Evolutionary conservation across 805 yeast genomes (phyloP), one percentile per base, ranked within the genome.

Genomic region (Wickerhamomyces chaumierensis): DNA sequence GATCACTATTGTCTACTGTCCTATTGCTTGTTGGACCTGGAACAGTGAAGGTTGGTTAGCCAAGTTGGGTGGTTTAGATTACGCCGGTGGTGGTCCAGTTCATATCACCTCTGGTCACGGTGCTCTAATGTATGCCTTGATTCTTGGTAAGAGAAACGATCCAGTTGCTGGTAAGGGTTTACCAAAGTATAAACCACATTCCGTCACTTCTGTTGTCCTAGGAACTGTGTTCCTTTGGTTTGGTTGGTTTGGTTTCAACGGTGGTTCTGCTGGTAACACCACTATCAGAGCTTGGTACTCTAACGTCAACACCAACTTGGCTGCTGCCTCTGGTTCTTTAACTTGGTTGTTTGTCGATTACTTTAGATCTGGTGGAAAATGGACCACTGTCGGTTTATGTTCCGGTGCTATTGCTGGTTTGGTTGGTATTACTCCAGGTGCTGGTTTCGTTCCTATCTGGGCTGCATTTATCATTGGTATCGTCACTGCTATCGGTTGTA

Each of bases 161-260:
- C 84, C 84, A 35, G 69, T 77, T 40, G 69, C 87, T 23, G 66
- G 68, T 33, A 70, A 71, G 38, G 75, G 77, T 47, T 69, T 85
- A 48, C 96, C 96, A 45, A 81, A 81, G 58, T 88, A 87, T 68
- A 85, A 78, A 64, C 97, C 98, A 32, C 96, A 90, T 60, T 81
- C 92, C 18, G 95, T 90, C 31, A 74, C 94, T 8, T 75, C 87
- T 35, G 85, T 87, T 42, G 96, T 88, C 15, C 64, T 92, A 42
- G 98, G 98, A 39, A 87, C 96, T 17, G 81, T 85, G 12, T 83
- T 92, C 68, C 73, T 92, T 51, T 90, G 96, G 96, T 87, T 92
- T 53, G 98, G 97, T 29, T 92, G 98, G 98, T 87, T 87, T 55
- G 96, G 96, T 32, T 92, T 92, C 77, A 92, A 92, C 72, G 96